Conservation (phyloP, 345 rosid genomes). For the Eucalyptus tenuipes region DNA sequence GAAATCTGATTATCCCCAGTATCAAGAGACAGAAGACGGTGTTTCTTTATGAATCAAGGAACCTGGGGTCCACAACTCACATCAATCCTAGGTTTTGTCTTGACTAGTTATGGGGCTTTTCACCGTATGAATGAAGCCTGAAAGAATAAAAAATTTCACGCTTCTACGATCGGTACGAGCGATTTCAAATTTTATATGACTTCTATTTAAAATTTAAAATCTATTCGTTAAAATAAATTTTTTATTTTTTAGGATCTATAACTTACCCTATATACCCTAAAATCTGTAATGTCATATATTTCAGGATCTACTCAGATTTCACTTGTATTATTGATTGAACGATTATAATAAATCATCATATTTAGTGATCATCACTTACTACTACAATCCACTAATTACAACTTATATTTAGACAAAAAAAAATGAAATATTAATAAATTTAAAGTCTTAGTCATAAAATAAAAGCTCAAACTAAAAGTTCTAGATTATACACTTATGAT, state of each 20-base stretch:
- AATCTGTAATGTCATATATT: rapidly evolving
- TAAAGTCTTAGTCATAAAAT: too few species aligned
- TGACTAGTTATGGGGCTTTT: background rate
- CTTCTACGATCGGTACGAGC: rapidly evolving
- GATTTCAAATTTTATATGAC: too few species aligned
- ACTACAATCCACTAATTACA: rapidly evolving
- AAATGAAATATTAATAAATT: rapidly evolving
- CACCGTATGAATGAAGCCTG: background rate
- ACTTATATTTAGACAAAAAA: rapidly evolving
- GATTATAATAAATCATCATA: too few species aligned
- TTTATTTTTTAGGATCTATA: rapidly evolving
- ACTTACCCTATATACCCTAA: rapidly evolving
- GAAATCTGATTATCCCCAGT: background rate
- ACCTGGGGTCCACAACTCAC: background rate
- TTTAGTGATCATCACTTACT: too few species aligned
- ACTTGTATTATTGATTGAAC: too few species aligned
- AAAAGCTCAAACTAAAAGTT: rapidly evolving
- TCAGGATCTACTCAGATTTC: rapidly evolving
- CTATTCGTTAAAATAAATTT: rapidly evolving
- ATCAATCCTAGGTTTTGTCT: background rate
- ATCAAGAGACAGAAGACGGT: background rate
- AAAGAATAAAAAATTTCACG: background rate
- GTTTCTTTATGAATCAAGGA: background rate
- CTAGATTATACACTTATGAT: rapidly evolving
- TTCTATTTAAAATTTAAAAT: too few species aligned